Conservation (phyloP, 495 filamentous ascomycete genomes). For the Talaromyces borbonicus region DNA sequence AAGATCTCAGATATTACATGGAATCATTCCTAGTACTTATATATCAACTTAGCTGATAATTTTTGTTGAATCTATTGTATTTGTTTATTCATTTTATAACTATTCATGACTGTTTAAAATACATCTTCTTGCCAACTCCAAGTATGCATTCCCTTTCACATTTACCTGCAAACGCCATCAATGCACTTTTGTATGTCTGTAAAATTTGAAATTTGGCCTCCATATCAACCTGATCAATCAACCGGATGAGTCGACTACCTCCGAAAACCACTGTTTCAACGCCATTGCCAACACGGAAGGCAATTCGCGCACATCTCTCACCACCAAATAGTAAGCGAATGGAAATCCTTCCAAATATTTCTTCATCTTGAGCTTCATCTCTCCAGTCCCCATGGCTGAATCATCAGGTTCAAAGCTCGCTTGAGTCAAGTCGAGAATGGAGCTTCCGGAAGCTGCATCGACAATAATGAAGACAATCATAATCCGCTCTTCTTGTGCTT, state of each 20-base stretch:
- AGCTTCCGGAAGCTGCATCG: slow-evolving; percentile 60
- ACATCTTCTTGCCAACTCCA: no score
- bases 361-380: slow-evolving; percentile 65
- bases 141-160: not conserved
- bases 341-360: slow-evolving; percentile 92
- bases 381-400: slow-evolving; percentile 31
- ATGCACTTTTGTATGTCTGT: slow-evolving; percentile 3
- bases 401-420: slow-evolving; percentile 63
- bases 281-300: slow-evolving; percentile 79
- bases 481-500: slow-evolving; percentile 84
- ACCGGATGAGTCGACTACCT: slow-evolving; percentile 61
- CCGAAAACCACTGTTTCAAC: slow-evolving; percentile 92
- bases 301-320: slow-evolving; percentile 81
- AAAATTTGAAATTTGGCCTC: no score
- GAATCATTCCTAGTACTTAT: no score
- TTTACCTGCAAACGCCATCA: not conserved
- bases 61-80: no score
- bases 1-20: no score
- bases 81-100: no score
- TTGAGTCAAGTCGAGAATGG: slow-evolving; percentile 71
- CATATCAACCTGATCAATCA: slow-evolving; percentile 10
- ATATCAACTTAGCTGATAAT: no score
- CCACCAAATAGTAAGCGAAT: slow-evolving; percentile 91
- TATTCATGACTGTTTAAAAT: no score
- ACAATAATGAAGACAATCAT: slow-evolving; percentile 98